Conservation (phyloP, 192 early-diverging fungal genomes). For the Coemansia sp. region DNA sequence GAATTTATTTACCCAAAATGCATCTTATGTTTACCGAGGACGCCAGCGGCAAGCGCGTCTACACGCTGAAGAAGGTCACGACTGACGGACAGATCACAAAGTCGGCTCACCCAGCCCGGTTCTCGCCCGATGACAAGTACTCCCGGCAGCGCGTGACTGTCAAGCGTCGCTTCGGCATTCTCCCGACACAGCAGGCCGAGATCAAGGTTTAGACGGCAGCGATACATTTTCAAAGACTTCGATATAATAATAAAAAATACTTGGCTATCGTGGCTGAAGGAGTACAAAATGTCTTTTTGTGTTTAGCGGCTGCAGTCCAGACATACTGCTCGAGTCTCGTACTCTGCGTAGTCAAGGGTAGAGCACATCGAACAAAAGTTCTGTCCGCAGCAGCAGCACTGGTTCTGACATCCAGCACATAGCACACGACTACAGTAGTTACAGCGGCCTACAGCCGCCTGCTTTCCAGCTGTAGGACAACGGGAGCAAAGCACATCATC, state of each 20-base stretch:
- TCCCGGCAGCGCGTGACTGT: slow-evolving; percentile 96
- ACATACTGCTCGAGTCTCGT: slow-evolving; percentile 49
- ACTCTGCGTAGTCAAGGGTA: slow-evolving; percentile 44
- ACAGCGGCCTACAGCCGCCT: slow-evolving; percentile 10
- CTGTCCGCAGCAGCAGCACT: slow-evolving; percentile 39
- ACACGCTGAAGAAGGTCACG: slow-evolving; percentile 95
- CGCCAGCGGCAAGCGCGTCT: slow-evolving; percentile 83
- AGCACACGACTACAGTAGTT: slow-evolving; percentile 30
- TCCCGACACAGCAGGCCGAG: slow-evolving; percentile 69
- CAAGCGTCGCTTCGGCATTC: slow-evolving; percentile 91
- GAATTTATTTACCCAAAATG: slow-evolving; percentile 59
- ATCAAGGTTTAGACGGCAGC: slow-evolving; percentile 32
- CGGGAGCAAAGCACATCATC: neutral
- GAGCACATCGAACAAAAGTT: slow-evolving; percentile 48
- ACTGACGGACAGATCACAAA: slow-evolving; percentile 81
- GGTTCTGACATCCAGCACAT: slow-evolving; percentile 29
- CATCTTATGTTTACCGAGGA: slow-evolving; percentile 91
- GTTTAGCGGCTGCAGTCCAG: slow-evolving; percentile 45
- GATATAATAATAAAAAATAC: neutral
- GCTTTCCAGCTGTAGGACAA: slow-evolving; percentile 29
- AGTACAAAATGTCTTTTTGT: neutral
- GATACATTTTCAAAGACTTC: neutral
- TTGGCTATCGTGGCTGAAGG: neutral
- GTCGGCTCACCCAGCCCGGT: slow-evolving; percentile 98
- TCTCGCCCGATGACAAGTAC: slow-evolving; percentile 99